Percentiles rank a stretch among this genome's conserved stretches.
Conservation (phyloP, 2,329 filamentous ascomycete species). For the Trichoderma aggressivum region DNA sequence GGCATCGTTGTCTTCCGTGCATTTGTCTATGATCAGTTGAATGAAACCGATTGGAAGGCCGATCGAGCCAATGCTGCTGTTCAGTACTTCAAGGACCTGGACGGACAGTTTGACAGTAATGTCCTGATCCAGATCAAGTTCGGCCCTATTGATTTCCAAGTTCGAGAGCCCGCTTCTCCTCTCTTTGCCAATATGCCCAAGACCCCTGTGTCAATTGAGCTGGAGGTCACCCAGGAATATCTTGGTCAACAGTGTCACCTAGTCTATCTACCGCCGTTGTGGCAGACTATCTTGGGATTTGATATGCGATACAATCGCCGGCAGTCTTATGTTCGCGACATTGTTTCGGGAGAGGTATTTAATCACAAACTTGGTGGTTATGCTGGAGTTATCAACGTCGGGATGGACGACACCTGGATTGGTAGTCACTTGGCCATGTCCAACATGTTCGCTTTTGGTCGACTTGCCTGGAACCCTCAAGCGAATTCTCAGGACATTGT, state of each 20-base stretch:
- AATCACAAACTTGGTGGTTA: conserved; percentile 33
- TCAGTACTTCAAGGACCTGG: conserved; percentile 62
- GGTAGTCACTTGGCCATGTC: conserved; percentile 68
- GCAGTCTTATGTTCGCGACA: conserved; percentile 55
- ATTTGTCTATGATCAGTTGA: conserved; percentile 61
- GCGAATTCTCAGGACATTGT: conserved; percentile 31
- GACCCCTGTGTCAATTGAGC: not conserved
- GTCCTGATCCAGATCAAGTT: conserved; percentile 72
- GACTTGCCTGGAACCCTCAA: conserved; percentile 61
- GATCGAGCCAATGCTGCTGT: conserved; percentile 70
- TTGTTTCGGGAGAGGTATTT: conserved; percentile 59
- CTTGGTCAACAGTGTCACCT: conserved; percentile 44
- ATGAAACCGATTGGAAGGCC: conserved; percentile 58
- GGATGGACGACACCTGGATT: conserved; percentile 47
- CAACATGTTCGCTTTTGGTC: conserved; percentile 68
- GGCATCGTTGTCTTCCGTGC: conserved; percentile 68
- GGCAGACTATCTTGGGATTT: conserved; percentile 65
- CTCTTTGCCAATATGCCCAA: conserved; percentile 47
- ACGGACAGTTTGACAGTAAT: conserved; percentile 65
- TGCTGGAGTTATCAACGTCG: conserved; percentile 11
- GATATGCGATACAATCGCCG: conserved; percentile 60
- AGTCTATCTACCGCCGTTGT: conserved; percentile 65
- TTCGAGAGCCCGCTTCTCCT: conserved; percentile 64
- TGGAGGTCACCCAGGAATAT: conserved; percentile 6
- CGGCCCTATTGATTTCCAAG: conserved; percentile 71